Conservation (phyloP, 495 filamentous ascomycete species). For the Evernia prunastri region DNA sequence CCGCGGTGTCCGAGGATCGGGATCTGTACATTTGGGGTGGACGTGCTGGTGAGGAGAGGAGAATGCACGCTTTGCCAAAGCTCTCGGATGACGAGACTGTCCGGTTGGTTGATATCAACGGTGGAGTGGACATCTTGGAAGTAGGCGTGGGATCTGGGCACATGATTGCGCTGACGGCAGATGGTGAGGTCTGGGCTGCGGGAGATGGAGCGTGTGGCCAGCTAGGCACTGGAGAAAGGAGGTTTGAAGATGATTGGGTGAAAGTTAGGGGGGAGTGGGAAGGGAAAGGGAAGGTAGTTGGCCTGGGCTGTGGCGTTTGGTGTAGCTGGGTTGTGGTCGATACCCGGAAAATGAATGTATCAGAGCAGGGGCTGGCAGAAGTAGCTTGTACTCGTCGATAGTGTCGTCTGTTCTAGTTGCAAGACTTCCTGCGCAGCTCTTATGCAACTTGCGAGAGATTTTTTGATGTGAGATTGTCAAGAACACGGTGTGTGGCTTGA, state of each 20-base stretch:
- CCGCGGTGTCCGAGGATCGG: slow-evolving; percentile 49
- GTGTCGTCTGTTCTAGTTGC: not conserved
- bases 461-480: not conserved
- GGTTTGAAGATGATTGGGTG: slow-evolving; percentile 21
- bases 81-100: slow-evolving; percentile 29
- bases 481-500: not conserved
- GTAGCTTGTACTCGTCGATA: not conserved
- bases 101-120: slow-evolving; percentile 33
- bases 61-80: slow-evolving; percentile 26
- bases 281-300: slow-evolving; percentile 13
- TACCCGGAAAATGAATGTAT: not conserved
- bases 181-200: slow-evolving; percentile 47
- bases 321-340: slow-evolving; percentile 17
- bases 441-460: not conserved
- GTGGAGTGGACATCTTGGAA: slow-evolving; percentile 46
- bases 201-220: slow-evolving; percentile 55
- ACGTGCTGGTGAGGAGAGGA: slow-evolving; percentile 29
- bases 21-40: slow-evolving; percentile 64
- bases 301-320: slow-evolving; percentile 16
- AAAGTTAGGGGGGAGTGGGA: slow-evolving; percentile 10
- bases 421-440: not conserved
- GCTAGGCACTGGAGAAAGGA: slow-evolving; percentile 38
- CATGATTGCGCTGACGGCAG: slow-evolving; percentile 47
- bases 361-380: not conserved
- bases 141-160: slow-evolving; percentile 54